Evolutionary conservation across 2,329 filamentous ascomycete species (phyloP).

Genomic region (Cryoendolithus antarcticus): DNA sequence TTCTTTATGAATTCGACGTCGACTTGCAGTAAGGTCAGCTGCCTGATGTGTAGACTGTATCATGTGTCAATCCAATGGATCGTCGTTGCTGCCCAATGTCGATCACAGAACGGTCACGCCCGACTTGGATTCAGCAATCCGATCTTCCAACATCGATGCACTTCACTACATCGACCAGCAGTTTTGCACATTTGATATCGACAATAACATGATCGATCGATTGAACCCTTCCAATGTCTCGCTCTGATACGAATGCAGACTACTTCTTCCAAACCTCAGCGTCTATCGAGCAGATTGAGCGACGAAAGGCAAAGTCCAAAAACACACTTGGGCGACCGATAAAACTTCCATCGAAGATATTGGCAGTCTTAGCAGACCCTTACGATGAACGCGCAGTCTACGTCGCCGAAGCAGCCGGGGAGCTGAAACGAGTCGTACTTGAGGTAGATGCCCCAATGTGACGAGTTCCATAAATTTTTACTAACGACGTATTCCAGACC

Average conservation of each 20-base stretch:
- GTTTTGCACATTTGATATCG: too few species aligned
- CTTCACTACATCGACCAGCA: too few species aligned
- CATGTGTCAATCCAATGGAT: too few species aligned
- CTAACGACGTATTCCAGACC: not conserved
- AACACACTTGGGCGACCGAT: conserved; percentile 80
- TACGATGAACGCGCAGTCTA: conserved; percentile 51
- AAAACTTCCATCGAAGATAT: conserved; percentile 69
- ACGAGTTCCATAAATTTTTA: conserved; percentile 37
- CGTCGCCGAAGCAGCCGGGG: conserved; percentile 78
- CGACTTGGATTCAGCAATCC: too few species aligned
- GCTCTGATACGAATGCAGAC: conserved; percentile 2
- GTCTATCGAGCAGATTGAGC: conserved; percentile 37
- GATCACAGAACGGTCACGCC: too few species aligned
- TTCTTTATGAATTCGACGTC: too few species aligned
- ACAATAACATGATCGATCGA: too few species aligned
- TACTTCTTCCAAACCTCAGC: conserved; percentile 83
- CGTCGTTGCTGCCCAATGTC: too few species aligned
- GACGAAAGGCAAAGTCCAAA: conserved; percentile 61
- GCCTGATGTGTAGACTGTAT: too few species aligned
- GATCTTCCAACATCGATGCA: too few species aligned
- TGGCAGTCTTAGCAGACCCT: conserved; percentile 61
- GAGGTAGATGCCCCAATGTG: conserved; percentile 53
- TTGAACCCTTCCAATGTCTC: too few species aligned
- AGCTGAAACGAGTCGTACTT: conserved; percentile 59
- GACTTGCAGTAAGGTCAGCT: too few species aligned